Evolutionary conservation across 768 basidiomycete species (phyloP), one percentile per base, ranked within the genome.

Genomic region (Suillus paluster): DNA sequence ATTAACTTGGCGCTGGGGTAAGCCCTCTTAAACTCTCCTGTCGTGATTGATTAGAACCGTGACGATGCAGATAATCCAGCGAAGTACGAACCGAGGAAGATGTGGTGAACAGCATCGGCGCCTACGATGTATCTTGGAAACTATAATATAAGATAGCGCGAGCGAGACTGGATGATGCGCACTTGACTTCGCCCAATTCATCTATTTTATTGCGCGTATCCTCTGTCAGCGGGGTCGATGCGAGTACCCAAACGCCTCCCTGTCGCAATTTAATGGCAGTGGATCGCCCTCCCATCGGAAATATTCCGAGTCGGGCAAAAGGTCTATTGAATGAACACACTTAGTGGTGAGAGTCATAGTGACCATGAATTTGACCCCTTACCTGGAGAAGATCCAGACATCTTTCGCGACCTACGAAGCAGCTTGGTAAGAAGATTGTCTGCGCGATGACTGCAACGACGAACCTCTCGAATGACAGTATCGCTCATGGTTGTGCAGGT

Each of bases 221-320:
- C 3, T 78, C 76, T 41, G 85, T 83, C 58, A 92, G 76, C 1
- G 91, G 89, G 9, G 89, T 89, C 1, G 92, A 94, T 0, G 91
- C 93, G n/a, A 94, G 78, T 14, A 95, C 80, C 86, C 92, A 95
- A 30, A 95, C 86, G 14, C 84, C 87, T 41, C 89, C 87, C 55
- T 83, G 81, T 42, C 75, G 75, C 25, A 95, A 79, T 73, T 82
- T 85, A 67, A 96, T 80, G 0, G 93, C 95, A 0, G 94, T 96
- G 8, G 92, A 88, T 49, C 95, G 80, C 21, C 94, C 93, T 1
- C 95, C 95, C 33, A 95, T 77, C 4, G 92, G 91, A 17, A 93
- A 67, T 30, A 92, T 9, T 10, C 86, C 85, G 62, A 83, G 85
- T 46, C 92, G 83, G 14, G 83, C 70, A 69, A 92, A 93, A 1